Percentiles rank a stretch among this genome's conserved stretches.
phyloP scores from a whole-genome alignment of 1,139 yeast genomes.

The Lodderomyces oxycetoniae region DNA sequence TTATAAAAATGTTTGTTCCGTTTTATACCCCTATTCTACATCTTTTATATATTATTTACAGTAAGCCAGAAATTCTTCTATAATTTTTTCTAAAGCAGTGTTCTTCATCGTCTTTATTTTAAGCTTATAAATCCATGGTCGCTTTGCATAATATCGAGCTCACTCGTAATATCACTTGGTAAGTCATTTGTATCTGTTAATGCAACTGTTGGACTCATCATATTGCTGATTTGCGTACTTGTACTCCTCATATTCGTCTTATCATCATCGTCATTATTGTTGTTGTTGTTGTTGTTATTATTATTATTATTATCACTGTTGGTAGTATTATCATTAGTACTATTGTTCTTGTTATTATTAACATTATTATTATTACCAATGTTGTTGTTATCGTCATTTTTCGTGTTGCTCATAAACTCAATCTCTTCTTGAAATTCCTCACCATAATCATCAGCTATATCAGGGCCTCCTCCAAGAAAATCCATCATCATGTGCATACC shows the following conservation, averaged over 20 bases:
- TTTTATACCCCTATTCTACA: too few relatives aligned
- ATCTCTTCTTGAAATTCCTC: conserved; percentile 39
- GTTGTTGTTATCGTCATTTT: background rate
- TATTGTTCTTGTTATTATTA: background rate
- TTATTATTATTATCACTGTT: too few relatives aligned
- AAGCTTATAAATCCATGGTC: conserved; percentile 18
- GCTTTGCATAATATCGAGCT: conserved; percentile 46
- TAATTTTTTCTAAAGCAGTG: too few relatives aligned
- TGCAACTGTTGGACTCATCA: conserved; percentile 18
- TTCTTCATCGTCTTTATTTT: conserved; percentile 10
- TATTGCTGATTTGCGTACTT: background rate
- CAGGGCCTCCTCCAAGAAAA: conserved; percentile 71
- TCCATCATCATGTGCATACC: conserved; percentile 91
- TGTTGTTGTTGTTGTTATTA: background rate
- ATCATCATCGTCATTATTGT: too few relatives aligned
- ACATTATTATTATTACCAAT: background rate
- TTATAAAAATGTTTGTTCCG: too few relatives aligned
- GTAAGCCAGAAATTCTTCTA: background rate
- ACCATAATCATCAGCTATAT: conserved; percentile 41
- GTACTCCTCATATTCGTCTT: too few relatives aligned
- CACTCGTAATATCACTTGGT: conserved; percentile 53
- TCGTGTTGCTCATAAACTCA: background rate
- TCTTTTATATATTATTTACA: too few relatives aligned
- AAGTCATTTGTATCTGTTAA: conserved; percentile 51
- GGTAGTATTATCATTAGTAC: background rate